Conservation (phyloP, 2,329 filamentous ascomycete species). For the Botrytis squamosa region DNA sequence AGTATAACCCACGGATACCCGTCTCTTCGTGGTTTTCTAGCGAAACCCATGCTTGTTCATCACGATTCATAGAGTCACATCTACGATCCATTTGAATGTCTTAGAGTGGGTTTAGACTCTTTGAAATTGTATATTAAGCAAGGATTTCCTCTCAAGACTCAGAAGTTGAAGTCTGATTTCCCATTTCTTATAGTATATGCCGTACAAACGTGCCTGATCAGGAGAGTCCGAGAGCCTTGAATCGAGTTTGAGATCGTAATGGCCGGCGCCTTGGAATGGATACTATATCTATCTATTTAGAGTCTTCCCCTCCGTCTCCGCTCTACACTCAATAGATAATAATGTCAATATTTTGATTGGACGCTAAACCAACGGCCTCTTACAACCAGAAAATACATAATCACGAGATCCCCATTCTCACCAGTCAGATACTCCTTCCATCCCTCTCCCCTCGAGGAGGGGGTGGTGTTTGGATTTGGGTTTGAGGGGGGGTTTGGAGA, state of each 20-base stretch:
- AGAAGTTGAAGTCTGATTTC: background rate
- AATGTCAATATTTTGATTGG: background rate
- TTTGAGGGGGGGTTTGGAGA: too few species aligned
- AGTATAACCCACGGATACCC: background rate
- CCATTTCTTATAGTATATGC: too few species aligned
- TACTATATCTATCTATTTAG: background rate
- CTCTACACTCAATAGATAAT: background rate
- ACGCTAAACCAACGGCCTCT: too few species aligned
- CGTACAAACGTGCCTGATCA: too few species aligned
- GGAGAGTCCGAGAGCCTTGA: too few species aligned
- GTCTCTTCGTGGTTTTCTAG: background rate
- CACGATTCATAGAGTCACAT: background rate
- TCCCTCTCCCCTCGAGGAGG: background rate
- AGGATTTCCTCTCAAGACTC: background rate
- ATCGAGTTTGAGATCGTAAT: background rate
- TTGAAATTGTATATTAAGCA: background rate
- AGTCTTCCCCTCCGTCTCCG: background rate
- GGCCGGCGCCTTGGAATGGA: background rate
- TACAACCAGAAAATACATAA: too few species aligned
- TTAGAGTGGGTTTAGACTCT: background rate
- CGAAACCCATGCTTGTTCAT: background rate
- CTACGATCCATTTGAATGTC: background rate
- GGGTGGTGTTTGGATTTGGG: too few species aligned
- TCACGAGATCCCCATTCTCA: too few species aligned
- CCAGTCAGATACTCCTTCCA: background rate